A percentile compares a stretch with the other conserved stretches of the same genome.
These are phyloP conservation scores for Mortierella polycephala DNA, from an alignment of 371 early-diverging fungal species.

Conservation along the genomic window DNA sequence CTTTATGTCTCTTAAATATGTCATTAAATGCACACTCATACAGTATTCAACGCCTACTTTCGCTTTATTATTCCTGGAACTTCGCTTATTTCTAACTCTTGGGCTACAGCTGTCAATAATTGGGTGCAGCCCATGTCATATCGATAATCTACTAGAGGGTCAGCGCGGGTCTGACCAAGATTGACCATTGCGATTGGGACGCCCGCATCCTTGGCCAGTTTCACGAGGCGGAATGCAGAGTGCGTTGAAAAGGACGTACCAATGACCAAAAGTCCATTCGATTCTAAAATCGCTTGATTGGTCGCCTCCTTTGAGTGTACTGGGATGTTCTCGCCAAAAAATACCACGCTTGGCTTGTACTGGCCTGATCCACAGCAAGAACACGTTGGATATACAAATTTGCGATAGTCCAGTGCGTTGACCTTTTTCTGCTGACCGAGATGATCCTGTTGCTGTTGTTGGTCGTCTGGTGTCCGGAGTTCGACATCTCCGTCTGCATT, in stretches of 20 bases:
- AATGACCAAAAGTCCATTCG: slow-evolving; percentile 75
- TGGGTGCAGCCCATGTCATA: slow-evolving; percentile 57
- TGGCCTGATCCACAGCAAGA: slow-evolving; percentile 64
- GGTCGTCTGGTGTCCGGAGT: slow-evolving; percentile 56
- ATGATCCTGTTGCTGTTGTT: slow-evolving; percentile 6
- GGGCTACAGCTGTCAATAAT: slow-evolving; percentile 30
- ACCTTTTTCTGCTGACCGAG: neutral
- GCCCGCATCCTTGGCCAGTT: slow-evolving; percentile 66
- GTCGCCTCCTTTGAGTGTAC: slow-evolving; percentile 60
- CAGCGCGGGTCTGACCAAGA: slow-evolving; percentile 82
- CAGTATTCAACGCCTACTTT: too few species aligned
- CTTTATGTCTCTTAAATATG: neutral
- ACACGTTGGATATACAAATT: slow-evolving; percentile 83
- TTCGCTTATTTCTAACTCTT: slow-evolving; percentile 23
- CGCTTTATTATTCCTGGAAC: slow-evolving; percentile 31
- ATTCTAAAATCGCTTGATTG: slow-evolving; percentile 63
- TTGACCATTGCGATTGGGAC: slow-evolving; percentile 78
- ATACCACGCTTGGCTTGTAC: slow-evolving; percentile 84
- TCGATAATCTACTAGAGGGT: slow-evolving; percentile 67
- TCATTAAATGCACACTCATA: neutral
- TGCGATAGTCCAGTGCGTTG: slow-evolving; percentile 60
- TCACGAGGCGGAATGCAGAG: slow-evolving; percentile 82
- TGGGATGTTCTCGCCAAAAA: slow-evolving; percentile 91
- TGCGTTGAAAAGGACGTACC: slow-evolving; percentile 87
- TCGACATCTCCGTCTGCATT: slow-evolving; percentile 94